Base-by-base conservation (phyloP, 768 basidiomycete species). In the Rhizopogon vinicolor region DNA sequence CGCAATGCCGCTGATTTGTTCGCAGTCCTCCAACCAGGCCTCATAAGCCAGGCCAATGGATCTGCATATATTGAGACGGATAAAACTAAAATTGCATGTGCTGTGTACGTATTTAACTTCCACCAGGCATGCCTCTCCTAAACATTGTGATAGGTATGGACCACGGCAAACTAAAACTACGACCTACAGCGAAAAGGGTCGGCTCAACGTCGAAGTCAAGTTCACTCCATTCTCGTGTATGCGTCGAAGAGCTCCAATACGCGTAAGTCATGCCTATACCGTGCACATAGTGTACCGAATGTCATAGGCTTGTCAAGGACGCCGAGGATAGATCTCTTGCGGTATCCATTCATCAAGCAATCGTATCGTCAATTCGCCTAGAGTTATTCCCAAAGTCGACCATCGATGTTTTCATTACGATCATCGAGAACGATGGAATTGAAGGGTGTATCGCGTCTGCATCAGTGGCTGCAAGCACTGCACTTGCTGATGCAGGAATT, bases 31-130 rank as follows among this genome's bases (percentile, higher is more conserved):
- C 87, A 94, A 67, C 85, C 92, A 29, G 93, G 94, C 8, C 74
- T 98, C 13, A 93, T 97, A 52, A 88, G 75, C 58, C 93, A 97
- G 72, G 96, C 97, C 1, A 95, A 93, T 65, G 97, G 97, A 1
- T 97, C 94, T 16, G 94, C 93, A 10, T 99, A 98, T 67, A 90
- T 99, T 62, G 97, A 99, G 73, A 89, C 88, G 1, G 89, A 90
- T 54, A 81, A 81, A 53, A 91, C 91, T 0, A 99, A 99, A 74
- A 85, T 99, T 59, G 94, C 93, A 5, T 97, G 93, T 68, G 93
- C 97, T 41, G 91, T 98, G 95, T 98, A 63, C 64, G 89, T 80
- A 29, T 41, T 43, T 51, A 10, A 49, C 44, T 18, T 46, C 35
- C 52, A 49, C 58, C 53, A 55, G 56, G 16, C 54, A 51, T 41